phyloP scores from a whole-genome alignment of 805 yeast species.

The Ogataea zsoltii region DNA sequence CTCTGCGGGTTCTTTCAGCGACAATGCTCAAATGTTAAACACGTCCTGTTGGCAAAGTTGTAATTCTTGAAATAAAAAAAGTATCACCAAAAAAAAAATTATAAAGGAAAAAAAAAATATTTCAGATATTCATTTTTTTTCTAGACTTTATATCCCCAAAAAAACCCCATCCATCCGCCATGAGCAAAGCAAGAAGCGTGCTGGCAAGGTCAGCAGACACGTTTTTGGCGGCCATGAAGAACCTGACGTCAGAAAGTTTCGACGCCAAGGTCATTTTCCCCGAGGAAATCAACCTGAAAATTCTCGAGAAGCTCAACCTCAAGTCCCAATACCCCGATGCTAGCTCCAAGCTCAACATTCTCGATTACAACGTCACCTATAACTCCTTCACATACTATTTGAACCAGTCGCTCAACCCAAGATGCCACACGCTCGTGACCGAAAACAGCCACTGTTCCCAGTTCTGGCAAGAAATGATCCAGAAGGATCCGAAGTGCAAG shows the following conservation, averaged over 20 bases:
- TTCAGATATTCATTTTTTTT: not conserved
- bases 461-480: constrained; percentile 26
- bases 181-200: constrained; percentile 9
- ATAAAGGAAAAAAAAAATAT: not conserved
- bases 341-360: constrained; percentile 42
- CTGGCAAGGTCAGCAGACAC: constrained; percentile 7
- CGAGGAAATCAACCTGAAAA: constrained; percentile 20
- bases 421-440: constrained; percentile 56
- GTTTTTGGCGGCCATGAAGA: constrained; percentile 11
- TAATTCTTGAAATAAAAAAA: no score
- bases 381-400: constrained; percentile 63
- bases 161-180: not conserved
- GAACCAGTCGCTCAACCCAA: constrained; percentile 61
- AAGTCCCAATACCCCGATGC: constrained; percentile 37
- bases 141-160: not conserved
- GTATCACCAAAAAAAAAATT: no score
- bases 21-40: no score
- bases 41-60: no score
- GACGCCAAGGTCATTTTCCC: constrained; percentile 16
- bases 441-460: constrained; percentile 19
- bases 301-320: constrained; percentile 50
- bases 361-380: constrained; percentile 62
- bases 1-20: not conserved
- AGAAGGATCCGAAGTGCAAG: constrained; percentile 15
- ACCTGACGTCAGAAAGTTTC: constrained; percentile 8